Base-by-base conservation (phyloP, 208 protist genomes). In the Phytomonas sp. region DNA sequence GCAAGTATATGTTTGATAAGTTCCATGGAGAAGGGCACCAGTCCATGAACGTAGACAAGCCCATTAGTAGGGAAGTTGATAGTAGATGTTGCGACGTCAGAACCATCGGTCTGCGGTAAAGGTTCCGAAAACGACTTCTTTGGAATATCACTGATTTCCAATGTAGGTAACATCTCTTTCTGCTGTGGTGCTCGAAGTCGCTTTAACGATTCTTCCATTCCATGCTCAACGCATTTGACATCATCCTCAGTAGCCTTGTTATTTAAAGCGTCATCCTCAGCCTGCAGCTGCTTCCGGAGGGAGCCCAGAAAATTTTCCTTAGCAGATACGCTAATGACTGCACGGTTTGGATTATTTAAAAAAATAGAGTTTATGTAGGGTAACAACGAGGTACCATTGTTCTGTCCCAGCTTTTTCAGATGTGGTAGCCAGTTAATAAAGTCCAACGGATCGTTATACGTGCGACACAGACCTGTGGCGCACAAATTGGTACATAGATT, bases 381-480 rank as follows among this genome's bases (percentile, higher is more conserved):
- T 30, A 95, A 77, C 67, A 97, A 81, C 30, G 79, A 77, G 0
- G 71, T 67, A 1, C 76, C 86, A 42, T 89, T 83, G 73, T 92
- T 71, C 52, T 75, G 64, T 19, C 72, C 84, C 30, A 94, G 77
- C 56, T 62, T 69, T 30, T 79, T 77, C 26, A 93, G 79, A 69
- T 94, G 87, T 42, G 87, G 87, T 49, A 97, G 71, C 89, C 87
- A 92, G 78, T 94, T 88, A 75, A 94, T 86, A 67, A 91, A 93
- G 73, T 94, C 87, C 12, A 92, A 70, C 0, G 88, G 89, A 71
- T 88, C 79, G 80, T 85, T 89, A 56, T 75, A 68, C n/a, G 84
- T 72, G 42, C 89, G 82, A 70, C 84, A 90, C 10, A 93, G 80
- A 0, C 82, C 82, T 75, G 91, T 87, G 12, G 83, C 80, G 67